Percentiles rank a stretch among this genome's conserved stretches.
phyloP scores from a whole-genome alignment of 768 basidiomycete genomes.

The Rossbeevera mucosa region DNA sequence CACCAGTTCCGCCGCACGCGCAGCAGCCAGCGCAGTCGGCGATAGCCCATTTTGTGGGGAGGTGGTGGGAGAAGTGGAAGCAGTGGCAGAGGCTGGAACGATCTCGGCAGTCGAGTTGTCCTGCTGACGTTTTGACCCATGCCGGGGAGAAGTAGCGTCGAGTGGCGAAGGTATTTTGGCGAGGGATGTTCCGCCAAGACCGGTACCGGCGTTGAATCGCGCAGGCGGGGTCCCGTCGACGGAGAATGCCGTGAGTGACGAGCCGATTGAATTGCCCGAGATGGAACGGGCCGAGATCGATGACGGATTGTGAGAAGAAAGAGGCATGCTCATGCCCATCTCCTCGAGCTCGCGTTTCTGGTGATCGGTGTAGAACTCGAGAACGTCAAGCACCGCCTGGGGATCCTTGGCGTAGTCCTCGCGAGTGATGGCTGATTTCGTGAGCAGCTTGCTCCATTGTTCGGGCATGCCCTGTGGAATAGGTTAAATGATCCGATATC shows the following conservation, averaged over 20 bases:
- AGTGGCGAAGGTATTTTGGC: constrained; percentile 41
- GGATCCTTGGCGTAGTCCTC: constrained; percentile 98
- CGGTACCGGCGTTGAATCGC: constrained; percentile 88
- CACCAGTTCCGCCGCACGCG: constrained; percentile 60
- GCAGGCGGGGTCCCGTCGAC: constrained; percentile 48
- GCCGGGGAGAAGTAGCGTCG: constrained; percentile 25
- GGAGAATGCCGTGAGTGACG: constrained; percentile 36
- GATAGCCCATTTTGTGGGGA: constrained; percentile 35
- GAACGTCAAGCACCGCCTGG: constrained; percentile 93
- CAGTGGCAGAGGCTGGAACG: not conserved
- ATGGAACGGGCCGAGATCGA: constrained; percentile 31
- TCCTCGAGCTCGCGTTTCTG: constrained; percentile 92
- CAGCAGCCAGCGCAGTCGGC: constrained; percentile 45
- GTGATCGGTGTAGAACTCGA: constrained; percentile 98
- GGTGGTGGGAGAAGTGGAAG: not conserved
- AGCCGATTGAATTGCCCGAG: constrained; percentile 14
- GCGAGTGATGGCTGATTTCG: constrained; percentile 93
- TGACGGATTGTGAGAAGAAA: constrained; percentile 20
- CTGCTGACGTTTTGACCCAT: constrained; percentile 43
- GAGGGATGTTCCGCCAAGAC: constrained; percentile 66
- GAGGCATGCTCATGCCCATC: constrained; percentile 35
- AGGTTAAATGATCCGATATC: not conserved
- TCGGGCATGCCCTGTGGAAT: constrained; percentile 81
- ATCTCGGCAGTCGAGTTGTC: constrained; percentile 41
- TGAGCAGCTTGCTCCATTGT: constrained; percentile 96